Base-by-base conservation (phyloP, 2,329 filamentous ascomycete genomes). In the Fusarium sp. region DNA sequence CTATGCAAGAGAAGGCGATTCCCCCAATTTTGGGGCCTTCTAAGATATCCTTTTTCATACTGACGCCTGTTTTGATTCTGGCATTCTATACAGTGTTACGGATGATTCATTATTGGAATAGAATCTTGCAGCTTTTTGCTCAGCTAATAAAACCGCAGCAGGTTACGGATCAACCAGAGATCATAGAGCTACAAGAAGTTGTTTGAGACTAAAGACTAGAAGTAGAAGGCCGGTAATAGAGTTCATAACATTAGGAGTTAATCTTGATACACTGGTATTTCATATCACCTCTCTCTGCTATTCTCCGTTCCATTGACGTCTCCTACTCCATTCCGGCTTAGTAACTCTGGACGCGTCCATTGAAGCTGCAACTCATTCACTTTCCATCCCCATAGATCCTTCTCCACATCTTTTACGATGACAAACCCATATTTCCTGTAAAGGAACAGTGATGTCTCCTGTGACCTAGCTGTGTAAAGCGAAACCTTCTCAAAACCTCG, bases 331-430 rank as follows among this genome's bases (percentile, higher is more conserved):
- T 3, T 26, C 34, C n/a, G 36, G 1, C 9, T 23, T 4, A 12
- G 1, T 2, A 6, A 13, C 34, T 1, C 4, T 7, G 46, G 38
- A 2, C 56, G 56, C 1, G 51, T 49, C 67, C 67, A 70, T 13
- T 62, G 52, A 40, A 70, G 67, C 31, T 54, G 62, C 8, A 70
- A 4, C 18, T 67, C 67, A 12, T 52, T 45, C 31, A 70, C n/a
- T 2, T 20, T 47, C 20, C 55, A 57, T 6, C 65, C 67, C 67
- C 67, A 70, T 6, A 70, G 13, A 31, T 60, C 37, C 33, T 57
- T 70, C 10, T 70, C 42, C 23, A n/a, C 18, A 1, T 67, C 67
- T 2, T 42, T 8, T 1, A 67, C 42, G 3, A 64, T n/a, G 2
- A 37, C 28, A 8, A 70, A 70, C 0, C 67, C 67, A 8, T 31